phyloP scores from a whole-genome alignment of 202 grass and related monocot species.

The Carex sylvatica region DNA sequence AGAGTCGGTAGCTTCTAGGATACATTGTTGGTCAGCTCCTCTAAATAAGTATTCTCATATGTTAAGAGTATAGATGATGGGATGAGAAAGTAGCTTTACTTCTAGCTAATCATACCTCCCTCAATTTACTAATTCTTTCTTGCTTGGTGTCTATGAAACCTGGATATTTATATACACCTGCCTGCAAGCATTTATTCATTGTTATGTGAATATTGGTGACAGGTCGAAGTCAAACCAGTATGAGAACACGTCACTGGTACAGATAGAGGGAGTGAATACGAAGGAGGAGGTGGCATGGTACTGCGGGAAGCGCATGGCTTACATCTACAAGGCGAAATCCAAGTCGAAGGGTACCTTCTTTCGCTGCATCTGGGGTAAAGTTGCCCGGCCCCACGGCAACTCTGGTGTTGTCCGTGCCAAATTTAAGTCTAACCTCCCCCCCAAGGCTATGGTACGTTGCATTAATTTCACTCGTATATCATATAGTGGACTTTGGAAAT shows the following conservation, averaged over 20 bases:
- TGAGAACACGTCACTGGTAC: constrained; percentile 46
- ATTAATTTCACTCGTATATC: not conserved
- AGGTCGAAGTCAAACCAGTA: constrained; percentile 70
- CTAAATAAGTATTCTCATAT: not conserved
- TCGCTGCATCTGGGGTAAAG: constrained; percentile 80
- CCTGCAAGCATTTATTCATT: not conserved
- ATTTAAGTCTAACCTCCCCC: constrained; percentile 69
- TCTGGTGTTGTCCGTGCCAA: constrained; percentile 75
- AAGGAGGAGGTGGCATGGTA: constrained; percentile 79
- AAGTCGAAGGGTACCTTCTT: constrained; percentile 41
- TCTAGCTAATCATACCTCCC: not conserved
- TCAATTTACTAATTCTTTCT: not conserved
- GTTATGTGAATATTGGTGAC: not conserved
- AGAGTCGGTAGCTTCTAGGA: not conserved
- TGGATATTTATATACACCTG: not conserved
- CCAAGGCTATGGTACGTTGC: constrained; percentile 50
- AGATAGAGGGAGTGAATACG: constrained; percentile 70
- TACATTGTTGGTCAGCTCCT: not conserved
- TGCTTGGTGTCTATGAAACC: not conserved
- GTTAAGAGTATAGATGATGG: not conserved
- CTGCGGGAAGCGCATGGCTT: constrained; percentile 63
- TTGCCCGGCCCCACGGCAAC: constrained; percentile 69
- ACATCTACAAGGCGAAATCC: constrained; percentile 85
- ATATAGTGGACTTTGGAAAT: not conserved
- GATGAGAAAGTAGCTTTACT: not conserved